Base-by-base conservation (phyloP, 345 rosid genomes). In the Hypericum androsaemum region DNA sequence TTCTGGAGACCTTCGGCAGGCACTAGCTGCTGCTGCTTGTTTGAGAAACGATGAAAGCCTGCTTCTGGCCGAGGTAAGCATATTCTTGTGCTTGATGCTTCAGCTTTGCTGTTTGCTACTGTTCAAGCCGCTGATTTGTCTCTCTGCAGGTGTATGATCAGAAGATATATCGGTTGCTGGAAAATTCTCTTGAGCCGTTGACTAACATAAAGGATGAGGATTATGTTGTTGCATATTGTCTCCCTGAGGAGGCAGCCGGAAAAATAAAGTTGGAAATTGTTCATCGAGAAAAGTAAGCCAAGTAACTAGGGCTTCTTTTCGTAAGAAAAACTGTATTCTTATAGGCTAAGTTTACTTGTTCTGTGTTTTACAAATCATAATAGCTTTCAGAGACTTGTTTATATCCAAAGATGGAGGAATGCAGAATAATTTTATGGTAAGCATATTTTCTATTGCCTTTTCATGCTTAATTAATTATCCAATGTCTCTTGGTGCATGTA, bases 171-270 rank as follows among this genome's bases (percentile, higher is more conserved):
- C 83, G 76, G 46, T 75, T 72, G 60, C 59, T 78, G 61, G 94
- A 84, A 36, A 66, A 53, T 17, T 81, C 82, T 35, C 48, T 61
- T 53, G 89, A 76, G 52, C 56, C 69, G 45, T 57, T 90, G 60
- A 50, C 47, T 61, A 61, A 61, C 41, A 77, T 90, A 63, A 90
- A 76, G 63, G 95, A 84, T 60, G 89, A 72, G 56, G 98, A 90
- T 53, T 77, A 48, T 61, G 64, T 90, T 53, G 98, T 84, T 54
- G 98, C 98, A 35, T 90, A 82, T 63, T 76, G 89, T 47, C 66
- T 87, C 58, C 70, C 73, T 22, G 76, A 65, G n/a, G 76, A 74
- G 61, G 77, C 61, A 64, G 44, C 60, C 7, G 89, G 92, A 32
- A 82, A 78, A 74, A 74, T 53, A 62, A 90, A 60, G 64, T 67